Conservation (phyloP, 108 stramenopile genomes). For the Cyclotella atomus region DNA sequence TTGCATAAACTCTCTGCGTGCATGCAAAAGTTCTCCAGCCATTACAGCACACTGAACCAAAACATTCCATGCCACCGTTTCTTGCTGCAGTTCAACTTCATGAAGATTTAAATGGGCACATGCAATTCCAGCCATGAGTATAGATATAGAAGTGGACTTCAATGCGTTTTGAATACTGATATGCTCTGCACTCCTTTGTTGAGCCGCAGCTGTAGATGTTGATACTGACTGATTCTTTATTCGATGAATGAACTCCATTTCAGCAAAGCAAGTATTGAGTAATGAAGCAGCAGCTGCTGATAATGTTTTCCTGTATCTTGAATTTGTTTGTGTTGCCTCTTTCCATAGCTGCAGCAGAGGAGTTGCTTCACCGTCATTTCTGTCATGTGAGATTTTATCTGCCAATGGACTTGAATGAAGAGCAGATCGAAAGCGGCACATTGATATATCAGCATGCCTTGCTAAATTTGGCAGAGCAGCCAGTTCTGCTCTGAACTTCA, state of each 20-base stretch:
- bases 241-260: background rate
- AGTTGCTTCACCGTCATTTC: background rate
- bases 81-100: background rate
- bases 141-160: slow-evolving; percentile 33
- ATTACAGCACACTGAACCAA: slow-evolving; percentile 30
- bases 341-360: slow-evolving; percentile 2
- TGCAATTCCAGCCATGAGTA: slow-evolving; percentile 41
- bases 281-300: slow-evolving; percentile 32
- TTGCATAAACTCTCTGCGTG: slow-evolving; percentile 9
- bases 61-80: slow-evolving; percentile 25
- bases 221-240: background rate
- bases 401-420: background rate
- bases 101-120: slow-evolving; percentile 37
- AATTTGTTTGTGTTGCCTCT: slow-evolving; percentile 33
- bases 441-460: slow-evolving; percentile 42
- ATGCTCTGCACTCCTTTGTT: slow-evolving; percentile 5
- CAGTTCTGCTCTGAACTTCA: slow-evolving; percentile 24
- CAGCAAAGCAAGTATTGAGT: slow-evolving; percentile 6
- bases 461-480: slow-evolving; percentile 31
- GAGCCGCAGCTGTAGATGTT: background rate
- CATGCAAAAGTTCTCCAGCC: slow-evolving; percentile 27
- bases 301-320: slow-evolving; percentile 22
- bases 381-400: background rate
- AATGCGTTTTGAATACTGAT: slow-evolving; percentile 22
- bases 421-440: slow-evolving; percentile 51